These are phyloP conservation scores for Hemileccinum rubropunctum DNA, from an alignment of 768 basidiomycete species.

Conservation along the genomic window DNA sequence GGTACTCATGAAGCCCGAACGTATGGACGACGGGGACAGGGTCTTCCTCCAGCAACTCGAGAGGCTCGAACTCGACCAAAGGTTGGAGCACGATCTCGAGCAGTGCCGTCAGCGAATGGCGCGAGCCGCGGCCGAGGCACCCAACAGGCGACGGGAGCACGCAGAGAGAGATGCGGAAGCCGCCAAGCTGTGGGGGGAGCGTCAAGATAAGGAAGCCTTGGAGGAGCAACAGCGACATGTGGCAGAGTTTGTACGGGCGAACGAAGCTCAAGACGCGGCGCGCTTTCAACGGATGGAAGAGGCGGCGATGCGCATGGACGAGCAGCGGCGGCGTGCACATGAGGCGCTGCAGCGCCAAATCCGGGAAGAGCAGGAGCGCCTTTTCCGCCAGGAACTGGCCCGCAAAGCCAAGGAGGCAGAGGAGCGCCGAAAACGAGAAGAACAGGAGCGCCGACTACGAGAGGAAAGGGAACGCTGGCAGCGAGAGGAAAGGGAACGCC, in stretches of 20 bases:
- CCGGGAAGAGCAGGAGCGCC: constrained; percentile 21
- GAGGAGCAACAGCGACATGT: constrained; percentile 16
- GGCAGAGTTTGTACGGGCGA: constrained; percentile 17
- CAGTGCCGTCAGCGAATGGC: constrained; percentile 17
- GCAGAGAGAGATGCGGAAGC: constrained; percentile 19
- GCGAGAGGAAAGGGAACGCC: constrained; percentile 12
- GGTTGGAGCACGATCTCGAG: constrained; percentile 13
- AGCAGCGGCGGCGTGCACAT: constrained; percentile 16
- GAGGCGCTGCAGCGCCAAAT: constrained; percentile 22
- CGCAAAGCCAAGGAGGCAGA: constrained; percentile 7
- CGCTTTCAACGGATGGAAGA: constrained; percentile 12
- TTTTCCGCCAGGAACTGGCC: constrained; percentile 5
- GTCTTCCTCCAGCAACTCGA: constrained; percentile 26
- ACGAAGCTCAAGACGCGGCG: constrained; percentile 5
- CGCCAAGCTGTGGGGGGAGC: constrained; percentile 13
- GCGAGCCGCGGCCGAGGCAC: constrained; percentile 20
- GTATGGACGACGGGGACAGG: constrained; percentile 19
- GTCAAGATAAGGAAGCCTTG: constrained; percentile 10
- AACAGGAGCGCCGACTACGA: background rate
- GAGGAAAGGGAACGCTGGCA: background rate
- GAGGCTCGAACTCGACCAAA: constrained; percentile 15
- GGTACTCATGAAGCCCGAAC: constrained; percentile 12
- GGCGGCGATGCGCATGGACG: constrained; percentile 11
- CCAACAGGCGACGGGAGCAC: constrained; percentile 16
- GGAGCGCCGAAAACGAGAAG: background rate